Evolutionary conservation across 495 filamentous ascomycete genomes (phyloP).

Genomic region (Parathielavia hyrcaniae): DNA sequence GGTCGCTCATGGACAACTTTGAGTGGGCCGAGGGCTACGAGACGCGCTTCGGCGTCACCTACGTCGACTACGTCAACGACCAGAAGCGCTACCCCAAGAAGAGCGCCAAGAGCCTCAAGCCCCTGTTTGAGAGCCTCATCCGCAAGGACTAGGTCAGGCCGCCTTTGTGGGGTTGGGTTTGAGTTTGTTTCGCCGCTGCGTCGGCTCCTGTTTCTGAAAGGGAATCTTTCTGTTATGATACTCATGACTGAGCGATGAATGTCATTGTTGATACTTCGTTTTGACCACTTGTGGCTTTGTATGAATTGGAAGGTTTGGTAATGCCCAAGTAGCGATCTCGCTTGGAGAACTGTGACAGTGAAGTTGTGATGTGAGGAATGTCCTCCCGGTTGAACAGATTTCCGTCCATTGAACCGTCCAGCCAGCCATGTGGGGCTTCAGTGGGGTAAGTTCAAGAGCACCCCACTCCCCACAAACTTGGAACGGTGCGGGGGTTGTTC

Average conservation of each 20-base stretch:
- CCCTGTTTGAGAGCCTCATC: slow-evolving; percentile 56
- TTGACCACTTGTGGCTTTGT: not conserved
- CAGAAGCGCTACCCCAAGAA: slow-evolving; percentile 76
- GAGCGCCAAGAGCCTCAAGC: slow-evolving; percentile 59
- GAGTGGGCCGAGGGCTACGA: slow-evolving; percentile 76
- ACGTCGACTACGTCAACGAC: slow-evolving; percentile 65
- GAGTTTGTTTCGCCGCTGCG: not conserved
- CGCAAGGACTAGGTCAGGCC: slow-evolving; percentile 39
- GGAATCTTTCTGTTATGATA: slow-evolving; percentile 1
- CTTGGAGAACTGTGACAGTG: too few relatives aligned
- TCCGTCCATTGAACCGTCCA: too few relatives aligned
- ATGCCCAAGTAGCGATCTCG: too few relatives aligned
- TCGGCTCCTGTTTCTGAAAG: slow-evolving; percentile 8
- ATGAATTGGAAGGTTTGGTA: too few relatives aligned
- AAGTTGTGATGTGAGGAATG: too few relatives aligned
- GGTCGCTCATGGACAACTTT: slow-evolving; percentile 73
- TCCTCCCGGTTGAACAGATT: too few relatives aligned
- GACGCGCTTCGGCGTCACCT: slow-evolving; percentile 75
- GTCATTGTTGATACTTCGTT: not conserved
- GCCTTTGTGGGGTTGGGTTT: not conserved
- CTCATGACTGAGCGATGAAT: slow-evolving; percentile 12
- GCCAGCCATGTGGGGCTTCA: too few relatives aligned
- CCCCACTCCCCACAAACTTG: too few relatives aligned
- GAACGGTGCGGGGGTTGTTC: not conserved
- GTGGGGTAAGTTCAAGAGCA: too few relatives aligned